Evolutionary conservation across 179 eudicot genomes (phyloP), one percentile per base, ranked within the genome.

Genomic region (Vitellaria paradoxa): DNA sequence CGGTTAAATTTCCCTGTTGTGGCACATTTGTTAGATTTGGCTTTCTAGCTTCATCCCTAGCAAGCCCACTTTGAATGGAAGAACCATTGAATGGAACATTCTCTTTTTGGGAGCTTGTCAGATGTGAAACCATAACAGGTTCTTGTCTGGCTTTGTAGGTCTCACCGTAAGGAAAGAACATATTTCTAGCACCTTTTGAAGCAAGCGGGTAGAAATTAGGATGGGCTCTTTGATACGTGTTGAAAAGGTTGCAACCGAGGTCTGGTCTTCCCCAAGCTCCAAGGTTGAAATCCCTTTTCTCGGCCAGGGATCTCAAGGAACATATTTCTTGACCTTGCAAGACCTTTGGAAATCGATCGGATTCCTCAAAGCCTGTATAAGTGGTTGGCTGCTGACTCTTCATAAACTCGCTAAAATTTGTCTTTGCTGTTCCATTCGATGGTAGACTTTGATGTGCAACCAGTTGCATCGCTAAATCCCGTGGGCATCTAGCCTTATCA

Each of bases 241-340:
- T 82, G 75, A 78, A 42, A 77, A 86, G 68, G 82, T 82, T 85
- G 78, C 76, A 84, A 83, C 84, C 86, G 57, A 81, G 49, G 52
- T 80, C 80, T 24, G 89, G 88, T 74, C 85, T 90, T 40, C 76
- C 63, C 86, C 83, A 87, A 82, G 81, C 64, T 57, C 87, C 82
- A 20, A 80, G 79, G 77, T 82, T 80, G 74, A 82, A 77, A 76
- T 90, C 87, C 18, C 79, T 59, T 83, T 87, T 89, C 21, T 85
- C 89, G 12, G 89, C 75, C 53, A 90, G 85, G 65, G 96, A 86
- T 77, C 86, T 91, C 82, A 91, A 84, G 37, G 97, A 85, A 84
- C 89, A 92, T 77, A 94, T 91, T 91, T 94, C 97, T 94, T 94
- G 97, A 94, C 97, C 98, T 94, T 92, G 97, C 98, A 94, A 94